Conservation (phyloP, 2,329 filamentous ascomycete species). For the Gnomoniopsis sp. region DNA sequence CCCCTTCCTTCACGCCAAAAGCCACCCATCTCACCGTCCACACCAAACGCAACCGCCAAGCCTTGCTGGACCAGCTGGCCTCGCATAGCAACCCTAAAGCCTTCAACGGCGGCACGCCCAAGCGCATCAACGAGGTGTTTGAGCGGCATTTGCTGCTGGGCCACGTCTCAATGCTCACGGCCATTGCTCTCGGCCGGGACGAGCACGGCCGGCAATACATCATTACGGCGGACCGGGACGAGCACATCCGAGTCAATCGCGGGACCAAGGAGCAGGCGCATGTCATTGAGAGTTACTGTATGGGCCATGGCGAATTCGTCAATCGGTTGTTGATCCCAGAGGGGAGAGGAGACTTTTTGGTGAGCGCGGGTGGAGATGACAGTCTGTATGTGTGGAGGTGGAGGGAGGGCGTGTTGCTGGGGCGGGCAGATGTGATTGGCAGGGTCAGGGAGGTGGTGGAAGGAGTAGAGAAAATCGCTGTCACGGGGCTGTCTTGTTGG, state of each 20-base stretch:
- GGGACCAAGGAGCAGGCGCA: slow-evolving; percentile 73
- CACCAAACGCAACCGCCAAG: slow-evolving; percentile 59
- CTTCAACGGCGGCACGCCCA: slow-evolving; percentile 19
- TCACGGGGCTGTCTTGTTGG: slow-evolving; percentile 40
- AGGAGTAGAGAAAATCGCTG: slow-evolving; percentile 40
- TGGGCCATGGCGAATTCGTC: slow-evolving; percentile 85
- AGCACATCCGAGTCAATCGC: slow-evolving; percentile 84
- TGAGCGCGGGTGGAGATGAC: slow-evolving; percentile 85
- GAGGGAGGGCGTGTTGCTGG: slow-evolving; percentile 52
- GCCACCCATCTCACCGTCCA: slow-evolving; percentile 61
- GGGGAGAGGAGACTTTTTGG: slow-evolving; percentile 54
- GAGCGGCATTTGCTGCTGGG: slow-evolving; percentile 78
- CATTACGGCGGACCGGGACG: slow-evolving; percentile 54
- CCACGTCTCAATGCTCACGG: slow-evolving; percentile 92
- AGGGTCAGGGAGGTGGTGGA: slow-evolving; percentile 35
- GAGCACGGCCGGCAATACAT: slow-evolving; percentile 44
- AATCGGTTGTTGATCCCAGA: slow-evolving; percentile 68
- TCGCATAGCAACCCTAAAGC: slow-evolving; percentile 28
- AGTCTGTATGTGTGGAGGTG: slow-evolving; percentile 82
- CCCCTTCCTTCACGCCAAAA: slow-evolving; percentile 45
- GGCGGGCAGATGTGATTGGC: slow-evolving; percentile 49
- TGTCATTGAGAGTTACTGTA: slow-evolving; percentile 84
- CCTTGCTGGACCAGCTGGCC: slow-evolving; percentile 57
- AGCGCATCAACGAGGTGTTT: slow-evolving; percentile 49
- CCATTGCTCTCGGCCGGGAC: slow-evolving; percentile 56